These are phyloP conservation scores for Yueomyces sp. DNA, from an alignment of 1,139 yeast species.

Conservation along the genomic window DNA sequence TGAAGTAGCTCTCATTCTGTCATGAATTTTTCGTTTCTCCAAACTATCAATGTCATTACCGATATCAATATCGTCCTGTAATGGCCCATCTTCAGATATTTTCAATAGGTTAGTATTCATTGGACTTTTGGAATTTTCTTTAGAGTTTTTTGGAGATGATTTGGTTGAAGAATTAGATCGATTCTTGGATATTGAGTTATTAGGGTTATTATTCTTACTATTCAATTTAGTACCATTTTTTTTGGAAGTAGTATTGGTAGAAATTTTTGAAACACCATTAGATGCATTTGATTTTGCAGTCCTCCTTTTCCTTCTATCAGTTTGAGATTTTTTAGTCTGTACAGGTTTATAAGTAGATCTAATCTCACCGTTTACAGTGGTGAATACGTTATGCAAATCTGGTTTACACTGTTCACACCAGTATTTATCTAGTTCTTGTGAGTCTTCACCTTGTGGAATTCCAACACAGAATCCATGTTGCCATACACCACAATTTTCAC, in stretches of 20 bases:
- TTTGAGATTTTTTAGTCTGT: conserved; percentile 18
- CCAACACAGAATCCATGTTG: conserved; percentile 97
- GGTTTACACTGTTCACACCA: conserved; percentile 91
- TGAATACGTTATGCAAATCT: conserved; percentile 50
- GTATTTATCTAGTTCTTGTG: conserved; percentile 63
- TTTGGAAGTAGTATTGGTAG: not conserved
- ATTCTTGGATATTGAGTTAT: not conserved
- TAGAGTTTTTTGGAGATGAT: not conserved
- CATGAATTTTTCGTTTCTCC: conserved; percentile 7
- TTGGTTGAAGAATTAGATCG: not conserved
- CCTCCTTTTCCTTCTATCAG: conserved; percentile 6
- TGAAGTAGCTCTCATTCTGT: conserved; percentile 24
- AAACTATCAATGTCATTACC: not conserved
- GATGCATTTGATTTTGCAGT: conserved; percentile 12
- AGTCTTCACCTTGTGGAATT: conserved; percentile 34
- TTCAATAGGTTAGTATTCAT: too few relatives aligned
- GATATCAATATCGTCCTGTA: not conserved
- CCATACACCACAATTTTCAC: conserved; percentile 92
- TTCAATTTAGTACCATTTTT: not conserved
- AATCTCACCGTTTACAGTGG: conserved; percentile 27
- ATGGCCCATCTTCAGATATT: not conserved
- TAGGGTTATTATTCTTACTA: not conserved
- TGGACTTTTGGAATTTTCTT: not conserved
- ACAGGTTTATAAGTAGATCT: conserved; percentile 32
- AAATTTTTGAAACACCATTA: conserved; percentile 1